Evolutionary conservation across 345 rosid species (phyloP).

Genomic region (Murraya paniculata): DNA sequence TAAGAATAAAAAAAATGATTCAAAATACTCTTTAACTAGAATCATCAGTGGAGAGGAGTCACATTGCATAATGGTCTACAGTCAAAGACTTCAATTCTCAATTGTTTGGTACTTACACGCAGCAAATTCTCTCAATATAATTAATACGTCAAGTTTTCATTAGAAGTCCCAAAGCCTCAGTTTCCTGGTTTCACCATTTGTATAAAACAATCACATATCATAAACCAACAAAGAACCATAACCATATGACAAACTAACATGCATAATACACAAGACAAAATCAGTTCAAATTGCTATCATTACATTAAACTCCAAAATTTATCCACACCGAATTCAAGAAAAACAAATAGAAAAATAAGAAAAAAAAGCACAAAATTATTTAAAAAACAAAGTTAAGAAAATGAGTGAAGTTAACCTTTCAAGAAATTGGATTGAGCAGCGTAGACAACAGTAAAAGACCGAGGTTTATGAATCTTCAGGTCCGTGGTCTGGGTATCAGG

Average conservation of each 20-base stretch:
- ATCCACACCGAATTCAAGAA: not conserved
- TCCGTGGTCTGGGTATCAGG: conserved; percentile 19
- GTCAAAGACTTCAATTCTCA: not conserved
- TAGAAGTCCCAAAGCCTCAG: not conserved
- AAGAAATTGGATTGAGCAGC: conserved; percentile 52
- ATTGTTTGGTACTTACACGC: not conserved
- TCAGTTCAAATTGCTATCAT: not conserved
- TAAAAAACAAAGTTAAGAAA: not conserved
- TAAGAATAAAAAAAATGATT: not conserved
- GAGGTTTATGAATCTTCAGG: conserved; percentile 21
- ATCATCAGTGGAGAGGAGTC: not conserved
- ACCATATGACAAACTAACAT: not conserved
- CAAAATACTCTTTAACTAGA: not conserved
- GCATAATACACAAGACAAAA: not conserved
- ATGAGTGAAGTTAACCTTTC: conserved; percentile 35
- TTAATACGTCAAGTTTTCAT: not conserved
- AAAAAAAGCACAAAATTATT: not conserved
- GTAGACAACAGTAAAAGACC: conserved; percentile 27
- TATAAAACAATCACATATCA: not conserved
- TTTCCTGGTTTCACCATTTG: not conserved
- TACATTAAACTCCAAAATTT: not conserved
- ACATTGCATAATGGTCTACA: not conserved
- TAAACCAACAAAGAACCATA: not conserved
- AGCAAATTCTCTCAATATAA: not conserved
- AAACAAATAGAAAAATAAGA: not conserved